Evolutionary conservation across 225 moss, liverwort and hornwort species (phyloP).

Genomic region (Pseudoscleropodium purum): DNA sequence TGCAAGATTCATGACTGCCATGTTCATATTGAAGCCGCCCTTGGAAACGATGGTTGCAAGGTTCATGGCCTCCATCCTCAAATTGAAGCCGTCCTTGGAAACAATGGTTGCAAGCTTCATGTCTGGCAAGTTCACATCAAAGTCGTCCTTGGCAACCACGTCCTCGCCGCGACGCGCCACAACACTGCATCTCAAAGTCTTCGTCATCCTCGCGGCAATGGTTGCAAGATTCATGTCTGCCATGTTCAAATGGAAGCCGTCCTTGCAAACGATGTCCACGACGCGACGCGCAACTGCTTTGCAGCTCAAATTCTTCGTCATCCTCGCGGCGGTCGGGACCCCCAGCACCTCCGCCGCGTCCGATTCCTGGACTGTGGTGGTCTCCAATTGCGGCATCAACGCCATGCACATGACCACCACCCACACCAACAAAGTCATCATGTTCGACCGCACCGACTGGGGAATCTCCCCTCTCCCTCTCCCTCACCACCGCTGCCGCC

Average conservation of each 20-base stretch:
- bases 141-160: background rate
- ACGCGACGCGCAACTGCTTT: background rate
- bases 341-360: background rate
- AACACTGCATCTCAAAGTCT: background rate
- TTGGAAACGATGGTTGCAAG: background rate
- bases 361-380: conserved; percentile 25
- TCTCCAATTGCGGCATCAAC: conserved; percentile 27
- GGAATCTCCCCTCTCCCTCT: conserved; percentile 18
- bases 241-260: background rate
- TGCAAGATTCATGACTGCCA: background rate
- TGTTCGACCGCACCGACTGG: conserved; percentile 39
- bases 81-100: background rate
- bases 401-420: conserved; percentile 48
- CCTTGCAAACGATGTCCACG: background rate
- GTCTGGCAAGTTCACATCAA: background rate
- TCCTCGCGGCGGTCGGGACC: background rate
- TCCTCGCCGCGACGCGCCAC: background rate
- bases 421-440: conserved; percentile 27
- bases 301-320: background rate
- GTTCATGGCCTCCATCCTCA: background rate
- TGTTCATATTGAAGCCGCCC: background rate
- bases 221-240: background rate
- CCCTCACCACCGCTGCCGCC: conserved; percentile 22
- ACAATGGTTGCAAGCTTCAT: background rate
- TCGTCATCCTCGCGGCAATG: background rate